Conservation (phyloP, 2,329 filamentous ascomycete genomes). For the Colletotrichum incanum region DNA sequence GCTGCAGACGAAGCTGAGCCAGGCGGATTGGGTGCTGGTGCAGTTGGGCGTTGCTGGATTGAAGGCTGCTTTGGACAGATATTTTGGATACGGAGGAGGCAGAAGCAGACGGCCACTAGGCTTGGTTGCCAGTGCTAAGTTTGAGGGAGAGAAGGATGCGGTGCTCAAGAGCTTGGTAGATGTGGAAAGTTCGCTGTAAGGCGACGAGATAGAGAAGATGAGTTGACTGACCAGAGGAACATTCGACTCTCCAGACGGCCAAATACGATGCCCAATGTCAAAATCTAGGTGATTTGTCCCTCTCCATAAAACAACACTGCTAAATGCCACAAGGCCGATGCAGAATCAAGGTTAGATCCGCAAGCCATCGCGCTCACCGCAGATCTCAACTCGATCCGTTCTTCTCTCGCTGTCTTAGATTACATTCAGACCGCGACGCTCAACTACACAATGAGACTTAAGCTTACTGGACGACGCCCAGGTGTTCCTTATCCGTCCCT, state of each 20-base stretch:
- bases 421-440: conserved; percentile 6
- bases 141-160: conserved; percentile 45
- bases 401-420: conserved; percentile 10
- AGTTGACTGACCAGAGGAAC: neutral
- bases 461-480: conserved; percentile 27
- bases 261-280: neutral
- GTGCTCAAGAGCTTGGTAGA: conserved; percentile 45
- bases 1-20: conserved; percentile 53
- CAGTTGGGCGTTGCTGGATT: conserved; percentile 50
- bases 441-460: conserved; percentile 16
- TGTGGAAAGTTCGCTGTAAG: conserved; percentile 45
- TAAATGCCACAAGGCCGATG: neutral
- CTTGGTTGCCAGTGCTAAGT: conserved; percentile 44
- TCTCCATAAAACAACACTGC: neutral
- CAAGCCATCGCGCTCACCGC: conserved; percentile 10
- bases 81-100: conserved; percentile 45
- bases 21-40: conserved; percentile 50
- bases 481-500: conserved; percentile 19
- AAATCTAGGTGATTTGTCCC: neutral
- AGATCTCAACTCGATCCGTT: conserved; percentile 38
- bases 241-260: neutral
- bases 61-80: conserved; percentile 48
- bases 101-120: conserved; percentile 49
- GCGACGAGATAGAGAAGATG: neutral
- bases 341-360: neutral